Evolutionary conservation across 768 basidiomycete genomes (phyloP).

Genomic region (Pulveroboletus sp.): DNA sequence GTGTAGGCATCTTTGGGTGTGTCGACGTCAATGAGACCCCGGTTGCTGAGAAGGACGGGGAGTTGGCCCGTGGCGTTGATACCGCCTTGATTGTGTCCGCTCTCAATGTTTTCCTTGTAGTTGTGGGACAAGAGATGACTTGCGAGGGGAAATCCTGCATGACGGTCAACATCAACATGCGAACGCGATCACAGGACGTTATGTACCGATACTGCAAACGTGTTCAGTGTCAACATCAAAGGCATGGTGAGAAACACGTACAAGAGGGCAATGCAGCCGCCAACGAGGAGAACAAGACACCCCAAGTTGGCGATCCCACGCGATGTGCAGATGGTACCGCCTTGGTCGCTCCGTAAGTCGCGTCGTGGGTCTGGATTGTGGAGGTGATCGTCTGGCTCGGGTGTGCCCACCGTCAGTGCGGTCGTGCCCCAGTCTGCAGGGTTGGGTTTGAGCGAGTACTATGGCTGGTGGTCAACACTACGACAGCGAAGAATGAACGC

Average conservation of each 20-base stretch:
- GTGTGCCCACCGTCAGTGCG: conserved; percentile 38
- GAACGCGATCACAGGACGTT: not conserved
- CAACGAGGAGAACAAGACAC: conserved; percentile 57
- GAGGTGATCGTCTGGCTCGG: conserved; percentile 62
- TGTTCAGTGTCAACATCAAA: too few species aligned
- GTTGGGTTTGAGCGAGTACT: conserved; percentile 41
- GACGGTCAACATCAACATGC: not conserved
- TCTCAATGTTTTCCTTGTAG: conserved; percentile 38
- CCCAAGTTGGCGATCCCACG: conserved; percentile 68
- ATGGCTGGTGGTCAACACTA: not conserved
- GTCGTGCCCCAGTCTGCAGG: conserved; percentile 51
- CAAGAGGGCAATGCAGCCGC: conserved; percentile 52
- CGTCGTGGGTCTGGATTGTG: conserved; percentile 62
- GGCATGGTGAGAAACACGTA: conserved; percentile 32
- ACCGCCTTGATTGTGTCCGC: conserved; percentile 74
- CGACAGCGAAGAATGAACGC: not conserved
- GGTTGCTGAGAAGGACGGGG: conserved; percentile 40
- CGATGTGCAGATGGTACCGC: conserved; percentile 57
- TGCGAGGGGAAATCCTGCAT: conserved; percentile 47
- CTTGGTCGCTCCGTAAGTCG: conserved; percentile 51
- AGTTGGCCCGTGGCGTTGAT: conserved; percentile 72
- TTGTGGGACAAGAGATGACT: conserved; percentile 42
- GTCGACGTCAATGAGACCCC: conserved; percentile 51
- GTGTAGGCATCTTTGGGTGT: conserved; percentile 48
- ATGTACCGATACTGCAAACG: conserved; percentile 16